Conservation (phyloP, 306 rosid genomes). For the Pyrus communis region DNA sequence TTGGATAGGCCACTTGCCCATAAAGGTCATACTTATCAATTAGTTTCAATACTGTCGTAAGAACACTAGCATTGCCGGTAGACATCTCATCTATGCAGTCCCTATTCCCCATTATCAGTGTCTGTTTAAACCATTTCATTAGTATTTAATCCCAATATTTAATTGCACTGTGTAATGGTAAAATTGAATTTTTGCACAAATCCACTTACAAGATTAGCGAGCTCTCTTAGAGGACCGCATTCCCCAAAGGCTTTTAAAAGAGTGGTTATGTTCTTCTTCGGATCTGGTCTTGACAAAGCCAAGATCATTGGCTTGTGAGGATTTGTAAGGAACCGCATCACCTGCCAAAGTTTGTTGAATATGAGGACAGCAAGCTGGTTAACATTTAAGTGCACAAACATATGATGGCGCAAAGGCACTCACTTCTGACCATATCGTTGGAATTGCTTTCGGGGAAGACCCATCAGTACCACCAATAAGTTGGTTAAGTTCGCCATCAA, state of each 20-base stretch:
- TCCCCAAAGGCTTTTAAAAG: slow-evolving; percentile 86
- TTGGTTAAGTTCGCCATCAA: slow-evolving; percentile 57
- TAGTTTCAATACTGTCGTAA: slow-evolving; percentile 65
- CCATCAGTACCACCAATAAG: slow-evolving; percentile 39
- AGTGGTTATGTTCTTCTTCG: slow-evolving; percentile 84
- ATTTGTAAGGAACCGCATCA: slow-evolving; percentile 78
- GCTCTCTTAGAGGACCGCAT: slow-evolving; percentile 68
- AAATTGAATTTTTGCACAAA: neutral
- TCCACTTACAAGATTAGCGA: slow-evolving; percentile 78
- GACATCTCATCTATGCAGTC: slow-evolving; percentile 83
- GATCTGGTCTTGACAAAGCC: slow-evolving; percentile 88
- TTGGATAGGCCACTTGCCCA: slow-evolving; percentile 87
- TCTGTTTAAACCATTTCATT: slow-evolving; percentile 32
- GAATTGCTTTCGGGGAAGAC: slow-evolving; percentile 62
- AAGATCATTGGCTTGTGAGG: slow-evolving; percentile 91
- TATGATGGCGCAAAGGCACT: slow-evolving; percentile 22
- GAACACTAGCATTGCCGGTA: slow-evolving; percentile 67
- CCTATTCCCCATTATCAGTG: slow-evolving; percentile 83
- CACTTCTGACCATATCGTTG: slow-evolving; percentile 77
- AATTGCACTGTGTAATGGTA: neutral
- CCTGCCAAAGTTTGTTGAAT: slow-evolving; percentile 30
- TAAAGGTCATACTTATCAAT: slow-evolving; percentile 83
- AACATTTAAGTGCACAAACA: neutral
- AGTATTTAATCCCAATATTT: slow-evolving; percentile 9
- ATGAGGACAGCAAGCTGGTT: neutral